phyloP scores from a whole-genome alignment of 345 rosid genomes.

The Brassica napus region DNA sequence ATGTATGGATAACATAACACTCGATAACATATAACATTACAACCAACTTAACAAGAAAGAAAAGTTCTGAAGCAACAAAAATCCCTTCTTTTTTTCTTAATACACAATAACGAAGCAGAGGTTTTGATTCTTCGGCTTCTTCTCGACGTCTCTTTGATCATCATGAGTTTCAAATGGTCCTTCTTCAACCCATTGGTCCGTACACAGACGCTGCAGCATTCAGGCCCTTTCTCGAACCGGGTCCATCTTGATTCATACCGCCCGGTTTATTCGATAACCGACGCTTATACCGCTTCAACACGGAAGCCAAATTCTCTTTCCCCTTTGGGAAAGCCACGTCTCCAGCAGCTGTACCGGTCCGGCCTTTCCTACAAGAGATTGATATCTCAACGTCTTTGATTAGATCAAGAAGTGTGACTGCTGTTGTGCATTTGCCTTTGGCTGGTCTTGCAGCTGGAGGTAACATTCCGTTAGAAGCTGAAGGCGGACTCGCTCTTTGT shows the following conservation, averaged over 20 bases:
- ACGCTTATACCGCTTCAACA: constrained; percentile 92
- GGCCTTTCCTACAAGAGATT: constrained; percentile 85
- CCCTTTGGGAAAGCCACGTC: constrained; percentile 97
- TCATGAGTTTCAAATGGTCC: constrained; percentile 8
- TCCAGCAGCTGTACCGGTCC: constrained; percentile 93
- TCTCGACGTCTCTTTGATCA: constrained; percentile 16
- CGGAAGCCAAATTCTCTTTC: constrained; percentile 94
- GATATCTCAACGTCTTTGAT: constrained; percentile 93
- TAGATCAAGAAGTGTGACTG: constrained; percentile 60
- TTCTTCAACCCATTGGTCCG: constrained; percentile 34
- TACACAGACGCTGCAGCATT: constrained; percentile 26
- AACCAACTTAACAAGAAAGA: constrained; percentile 20
- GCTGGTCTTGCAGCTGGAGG: constrained; percentile 74
- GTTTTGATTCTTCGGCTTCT: constrained; percentile 31
- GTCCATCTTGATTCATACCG: constrained; percentile 42
- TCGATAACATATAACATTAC: constrained; percentile 34
- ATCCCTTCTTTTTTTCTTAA: constrained; percentile 23
- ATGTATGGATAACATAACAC: constrained; percentile 3
- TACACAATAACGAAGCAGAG: constrained; percentile 40
- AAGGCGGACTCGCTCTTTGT: constrained; percentile 61
- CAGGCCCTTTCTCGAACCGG: constrained; percentile 48
- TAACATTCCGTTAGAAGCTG: constrained; percentile 65
- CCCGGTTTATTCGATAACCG: constrained; percentile 60
- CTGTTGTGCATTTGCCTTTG: constrained; percentile 79
- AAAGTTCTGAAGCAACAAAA: constrained; percentile 40